Evolutionary conservation across 208 protist species (phyloP).

Genomic region (Leishmania tarentolae): DNA sequence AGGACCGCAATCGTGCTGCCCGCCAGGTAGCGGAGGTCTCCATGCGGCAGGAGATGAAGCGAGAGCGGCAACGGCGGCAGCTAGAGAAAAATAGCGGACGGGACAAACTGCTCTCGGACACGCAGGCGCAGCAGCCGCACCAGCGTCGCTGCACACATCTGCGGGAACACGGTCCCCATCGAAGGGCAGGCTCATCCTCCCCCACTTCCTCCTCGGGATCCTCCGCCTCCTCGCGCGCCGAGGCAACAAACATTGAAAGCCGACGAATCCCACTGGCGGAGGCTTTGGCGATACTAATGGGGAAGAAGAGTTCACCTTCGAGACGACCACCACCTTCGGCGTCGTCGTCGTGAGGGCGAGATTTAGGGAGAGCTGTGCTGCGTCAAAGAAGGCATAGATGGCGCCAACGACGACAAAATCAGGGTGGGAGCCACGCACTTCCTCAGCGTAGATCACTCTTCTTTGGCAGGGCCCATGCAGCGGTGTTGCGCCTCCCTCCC

Average conservation of each 20-base stretch:
- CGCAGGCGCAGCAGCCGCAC: not conserved
- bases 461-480: not conserved
- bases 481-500: not conserved
- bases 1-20: constrained; percentile 11
- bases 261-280: constrained; percentile 46
- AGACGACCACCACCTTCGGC: constrained; percentile 5
- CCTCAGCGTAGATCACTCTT: not conserved
- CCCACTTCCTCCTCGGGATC: not conserved
- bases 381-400: not conserved
- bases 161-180: not conserved
- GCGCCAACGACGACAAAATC: not conserved
- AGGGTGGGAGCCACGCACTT: not conserved
- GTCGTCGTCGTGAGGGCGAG: not conserved
- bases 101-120: not conserved
- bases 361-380: not conserved
- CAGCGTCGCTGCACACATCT: constrained; percentile 4
- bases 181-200: constrained; percentile 11
- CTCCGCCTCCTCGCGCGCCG: not conserved
- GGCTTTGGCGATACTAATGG: constrained; percentile 56
- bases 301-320: constrained; percentile 24
- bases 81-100: constrained; percentile 14
- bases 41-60: constrained; percentile 35
- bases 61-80: constrained; percentile 31
- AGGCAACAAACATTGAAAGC: not conserved
- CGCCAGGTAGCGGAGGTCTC: constrained; percentile 37